Conservation (phyloP, 2,329 filamentous ascomycete species). For the Pseudogymnoascus sp. region DNA sequence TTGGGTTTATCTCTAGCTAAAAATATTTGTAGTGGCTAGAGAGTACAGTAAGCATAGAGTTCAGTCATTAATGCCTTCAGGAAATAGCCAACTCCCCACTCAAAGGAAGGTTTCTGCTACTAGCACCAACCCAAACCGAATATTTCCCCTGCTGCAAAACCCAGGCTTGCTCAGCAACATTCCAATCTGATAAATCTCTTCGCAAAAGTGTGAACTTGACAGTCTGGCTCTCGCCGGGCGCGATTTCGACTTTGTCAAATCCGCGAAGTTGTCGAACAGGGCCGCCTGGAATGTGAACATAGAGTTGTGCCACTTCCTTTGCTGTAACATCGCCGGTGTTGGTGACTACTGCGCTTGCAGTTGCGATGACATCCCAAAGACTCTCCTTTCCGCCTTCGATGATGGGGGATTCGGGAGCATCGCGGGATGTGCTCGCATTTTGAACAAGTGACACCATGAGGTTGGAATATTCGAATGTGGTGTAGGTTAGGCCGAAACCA, state of each 20-base stretch:
- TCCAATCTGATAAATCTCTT: conserved; percentile 83
- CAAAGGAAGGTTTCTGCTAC: conserved; percentile 25
- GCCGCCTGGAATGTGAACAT: conserved; percentile 66
- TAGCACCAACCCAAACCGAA: conserved; percentile 27
- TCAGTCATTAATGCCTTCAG: neutral
- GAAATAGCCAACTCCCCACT: conserved; percentile 18
- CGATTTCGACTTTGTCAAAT: conserved; percentile 69
- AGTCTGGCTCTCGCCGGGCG: conserved; percentile 53
- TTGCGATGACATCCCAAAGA: conserved; percentile 55
- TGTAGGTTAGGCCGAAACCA: conserved; percentile 47
- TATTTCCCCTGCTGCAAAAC: conserved; percentile 34
- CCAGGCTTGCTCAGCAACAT: conserved; percentile 72
- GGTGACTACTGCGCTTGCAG: conserved; percentile 46
- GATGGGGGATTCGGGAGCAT: neutral
- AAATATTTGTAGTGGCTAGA: neutral
- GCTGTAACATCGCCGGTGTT: conserved; percentile 51
- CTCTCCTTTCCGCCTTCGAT: conserved; percentile 42
- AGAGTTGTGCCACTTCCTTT: conserved; percentile 50
- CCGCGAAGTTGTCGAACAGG: conserved; percentile 57
- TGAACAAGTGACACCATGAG: conserved; percentile 10
- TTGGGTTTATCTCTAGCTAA: neutral
- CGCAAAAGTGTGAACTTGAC: conserved; percentile 65
- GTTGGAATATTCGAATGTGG: conserved; percentile 36
- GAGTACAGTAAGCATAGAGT: neutral
- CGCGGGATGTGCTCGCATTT: neutral